Base-by-base conservation (phyloP, 306 rosid species). In the Oxytropis ochrocephala region DNA sequence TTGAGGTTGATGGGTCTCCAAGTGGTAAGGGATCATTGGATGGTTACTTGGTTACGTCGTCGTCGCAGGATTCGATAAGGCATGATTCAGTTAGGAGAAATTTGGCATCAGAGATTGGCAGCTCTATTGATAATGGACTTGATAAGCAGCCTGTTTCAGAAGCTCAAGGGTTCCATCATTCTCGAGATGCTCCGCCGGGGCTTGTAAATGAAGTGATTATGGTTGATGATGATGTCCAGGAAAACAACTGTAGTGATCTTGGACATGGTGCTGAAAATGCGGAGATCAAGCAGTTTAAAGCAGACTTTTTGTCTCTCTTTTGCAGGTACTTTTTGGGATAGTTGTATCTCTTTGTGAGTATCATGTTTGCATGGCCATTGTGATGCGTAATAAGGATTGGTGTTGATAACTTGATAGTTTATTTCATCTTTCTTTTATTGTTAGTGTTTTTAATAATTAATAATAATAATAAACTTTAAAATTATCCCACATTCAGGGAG, bases 301-400 rank as follows among this genome's bases (percentile, higher is more conserved):
- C 77, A 2, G 85, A 85, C 38, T 80, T 88, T 64, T 72, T 88
- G 88, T 85, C 98, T 70, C 16, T 90, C 75, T 90, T 90, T 69
- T 88, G 96, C 76, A 73, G 98, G 98, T 94, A 83, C 12, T 38
- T 57, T 10, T 46, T 56, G 51, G 13, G 30, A 19, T 50, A 35
- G 53, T 54, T 54, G 56, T 39, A 29, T 46, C 44, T 47, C 19
- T 3, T 38, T 65, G 67, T n/a, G 41, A 18, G 16, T 51, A 12
- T 38, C 50, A 74, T 42, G 48, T 67, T 41, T 58, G 36, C 29
- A 59, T 63, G 13, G 64, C 12, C 58, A 70, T 70, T 27, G 46
- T 46, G 44, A 68, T 64, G 41, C 19, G 30, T 32, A 36, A 12
- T 12, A 13, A 21, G 52, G 41, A 55, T 16, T 14, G 16, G 7